Evolutionary conservation across 2,329 filamentous ascomycete species (phyloP).

Genomic region (Tothia fuscella): DNA sequence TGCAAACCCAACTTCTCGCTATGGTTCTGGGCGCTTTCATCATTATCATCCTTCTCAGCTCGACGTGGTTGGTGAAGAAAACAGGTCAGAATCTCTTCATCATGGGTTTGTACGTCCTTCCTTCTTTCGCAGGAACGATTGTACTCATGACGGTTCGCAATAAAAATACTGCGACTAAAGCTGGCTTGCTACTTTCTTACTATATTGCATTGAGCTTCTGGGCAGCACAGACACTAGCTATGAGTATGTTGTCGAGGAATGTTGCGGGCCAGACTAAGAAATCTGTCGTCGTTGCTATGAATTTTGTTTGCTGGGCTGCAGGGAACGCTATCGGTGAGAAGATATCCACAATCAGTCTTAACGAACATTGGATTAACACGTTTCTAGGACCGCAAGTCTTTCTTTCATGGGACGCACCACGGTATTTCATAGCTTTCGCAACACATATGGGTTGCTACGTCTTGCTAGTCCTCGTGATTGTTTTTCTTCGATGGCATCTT

Average conservation of each 20-base stretch:
- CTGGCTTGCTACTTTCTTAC: slow-evolving; percentile 60
- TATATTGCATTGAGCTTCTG: slow-evolving; percentile 70
- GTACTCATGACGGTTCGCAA: slow-evolving; percentile 58
- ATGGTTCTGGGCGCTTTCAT: slow-evolving; percentile 68
- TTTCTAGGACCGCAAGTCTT: slow-evolving; percentile 50
- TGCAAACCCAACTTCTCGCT: slow-evolving; percentile 60
- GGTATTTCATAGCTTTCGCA: slow-evolving; percentile 58
- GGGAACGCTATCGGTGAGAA: slow-evolving; percentile 52
- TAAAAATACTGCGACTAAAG: slow-evolving; percentile 43
- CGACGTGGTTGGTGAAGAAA: slow-evolving; percentile 56
- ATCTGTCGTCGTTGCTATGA: slow-evolving; percentile 52
- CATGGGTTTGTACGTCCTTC: slow-evolving; percentile 36
- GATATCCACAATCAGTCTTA: slow-evolving; percentile 4
- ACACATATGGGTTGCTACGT: slow-evolving; percentile 59
- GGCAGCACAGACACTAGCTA: slow-evolving; percentile 55
- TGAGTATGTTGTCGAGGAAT: slow-evolving; percentile 58
- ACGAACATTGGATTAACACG: neutral
- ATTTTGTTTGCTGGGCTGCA: slow-evolving; percentile 57
- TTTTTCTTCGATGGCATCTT: slow-evolving; percentile 48
- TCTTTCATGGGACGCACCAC: slow-evolving; percentile 45
- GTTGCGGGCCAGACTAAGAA: slow-evolving; percentile 66
- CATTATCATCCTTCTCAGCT: slow-evolving; percentile 54
- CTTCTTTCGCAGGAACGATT: slow-evolving; percentile 57
- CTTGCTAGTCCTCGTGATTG: slow-evolving; percentile 44
- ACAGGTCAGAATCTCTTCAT: slow-evolving; percentile 55